These are phyloP conservation scores for Bonia amplexicaulis DNA, from an alignment of 176 grass and related monocot genomes.

Conservation along the genomic window DNA sequence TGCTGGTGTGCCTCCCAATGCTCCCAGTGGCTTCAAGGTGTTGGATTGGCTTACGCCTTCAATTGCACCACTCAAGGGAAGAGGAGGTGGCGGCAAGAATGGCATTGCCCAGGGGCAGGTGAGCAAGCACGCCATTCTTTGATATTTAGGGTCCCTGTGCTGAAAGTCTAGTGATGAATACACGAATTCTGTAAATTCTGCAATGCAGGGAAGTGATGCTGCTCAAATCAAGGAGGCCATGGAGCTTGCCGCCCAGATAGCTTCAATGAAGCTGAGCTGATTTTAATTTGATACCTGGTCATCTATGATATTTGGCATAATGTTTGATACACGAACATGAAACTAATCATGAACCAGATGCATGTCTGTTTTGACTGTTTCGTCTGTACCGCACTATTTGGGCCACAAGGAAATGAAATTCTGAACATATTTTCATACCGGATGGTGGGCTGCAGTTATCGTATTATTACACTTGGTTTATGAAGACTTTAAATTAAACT, in stretches of 20 bases:
- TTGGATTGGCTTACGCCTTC: conserved; percentile 84
- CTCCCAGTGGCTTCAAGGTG: conserved; percentile 50
- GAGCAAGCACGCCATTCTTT: neutral
- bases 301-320: too few relatives aligned
- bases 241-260: conserved; percentile 63
- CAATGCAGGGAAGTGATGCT: conserved; percentile 68
- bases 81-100: conserved; percentile 85
- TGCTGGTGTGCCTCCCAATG: conserved; percentile 54
- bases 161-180: neutral
- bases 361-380: neutral
- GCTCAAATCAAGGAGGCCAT: conserved; percentile 68
- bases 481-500: neutral
- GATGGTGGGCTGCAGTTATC: neutral
- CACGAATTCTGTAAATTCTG: neutral
- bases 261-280: conserved; percentile 52
- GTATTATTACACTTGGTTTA: neutral
- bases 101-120: conserved; percentile 88
- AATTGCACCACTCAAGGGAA: conserved; percentile 76
- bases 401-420: neutral
- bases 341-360: neutral
- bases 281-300: neutral
- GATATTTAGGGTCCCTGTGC: neutral
- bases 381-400: neutral
- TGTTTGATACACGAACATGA: neutral
- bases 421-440: neutral